Evolutionary conservation across 2,329 filamentous ascomycete genomes (phyloP).

Genomic region (Domatiomyces catenatus): DNA sequence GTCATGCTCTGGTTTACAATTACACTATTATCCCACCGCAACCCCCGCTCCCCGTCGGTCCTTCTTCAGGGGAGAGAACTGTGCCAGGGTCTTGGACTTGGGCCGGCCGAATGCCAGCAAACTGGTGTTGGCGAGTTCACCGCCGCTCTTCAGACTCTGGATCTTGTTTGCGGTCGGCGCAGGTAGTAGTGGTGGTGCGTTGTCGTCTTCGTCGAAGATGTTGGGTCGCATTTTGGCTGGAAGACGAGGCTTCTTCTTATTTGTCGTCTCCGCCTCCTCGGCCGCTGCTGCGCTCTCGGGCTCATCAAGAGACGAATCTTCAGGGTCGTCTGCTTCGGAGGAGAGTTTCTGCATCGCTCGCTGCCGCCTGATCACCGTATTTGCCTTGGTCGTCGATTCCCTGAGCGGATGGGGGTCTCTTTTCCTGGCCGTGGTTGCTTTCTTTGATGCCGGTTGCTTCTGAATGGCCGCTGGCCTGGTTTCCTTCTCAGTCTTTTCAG

Average conservation of each 20-base stretch:
- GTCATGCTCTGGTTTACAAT: no score
- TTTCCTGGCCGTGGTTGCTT: conserved; percentile 4
- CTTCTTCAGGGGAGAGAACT: conserved; percentile 59
- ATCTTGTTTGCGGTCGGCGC: conserved; percentile 16
- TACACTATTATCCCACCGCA: neutral
- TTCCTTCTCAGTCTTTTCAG: conserved; percentile 4
- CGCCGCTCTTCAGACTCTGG: conserved; percentile 17
- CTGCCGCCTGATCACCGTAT: conserved; percentile 17
- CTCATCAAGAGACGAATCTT: neutral
- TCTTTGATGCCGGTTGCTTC: neutral
- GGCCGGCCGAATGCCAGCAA: conserved; percentile 9
- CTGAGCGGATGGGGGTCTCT: conserved; percentile 18
- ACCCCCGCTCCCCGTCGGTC: conserved; percentile 35
- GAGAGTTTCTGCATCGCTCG: conserved; percentile 16
- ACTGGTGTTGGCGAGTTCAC: conserved; percentile 15
- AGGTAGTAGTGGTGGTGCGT: neutral
- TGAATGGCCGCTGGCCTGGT: conserved; percentile 4
- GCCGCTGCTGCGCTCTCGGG: conserved; percentile 5
- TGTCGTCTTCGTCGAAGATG: conserved; percentile 53
- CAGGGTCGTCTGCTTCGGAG: conserved; percentile 17
- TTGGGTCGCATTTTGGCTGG: conserved; percentile 45
- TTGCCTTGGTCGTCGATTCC: conserved; percentile 27
- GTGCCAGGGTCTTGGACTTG: conserved; percentile 29
- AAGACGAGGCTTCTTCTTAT: conserved; percentile 54
- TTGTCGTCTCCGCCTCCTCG: conserved; percentile 14